Base-by-base conservation (phyloP, 768 basidiomycete species). In the Cantharellus cinnabarinus region DNA sequence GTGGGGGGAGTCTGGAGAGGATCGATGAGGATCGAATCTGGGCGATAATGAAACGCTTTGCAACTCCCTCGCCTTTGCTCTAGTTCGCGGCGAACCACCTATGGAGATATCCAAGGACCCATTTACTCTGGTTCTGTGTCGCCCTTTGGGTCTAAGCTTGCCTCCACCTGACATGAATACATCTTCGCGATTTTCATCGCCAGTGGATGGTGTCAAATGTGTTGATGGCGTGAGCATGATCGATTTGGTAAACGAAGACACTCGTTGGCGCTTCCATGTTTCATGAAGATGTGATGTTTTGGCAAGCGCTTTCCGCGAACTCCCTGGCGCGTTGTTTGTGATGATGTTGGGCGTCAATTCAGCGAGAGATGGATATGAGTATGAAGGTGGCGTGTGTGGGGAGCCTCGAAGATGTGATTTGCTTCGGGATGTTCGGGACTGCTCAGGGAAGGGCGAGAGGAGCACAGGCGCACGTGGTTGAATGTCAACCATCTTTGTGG, bases 201-300 rank as follows among this genome's bases (percentile, higher is more conserved):
- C 14, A 37, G 52, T 10, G 10, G 35, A 7, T 54, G 10, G 1
- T 54, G 14, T 37, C 10, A 10, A 10, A 37, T 7, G 7, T 48
- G 44, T 48, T 48, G 10, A 10, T 29, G 10, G 10, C 29, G 44
- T 29, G 10, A 10, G 29, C 10, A 48, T 48, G 44, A 29, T 29
- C 44, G 10, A 7, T 37, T 54, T 48, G 44, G 44, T 48, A 48
- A 10, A 48, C 29, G 44, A 48, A 48, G 10, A 37, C 34, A 59
- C 44, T 41, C 53, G 14, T 44, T 42, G 37, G 41, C 59, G 56
- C 5, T 34, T 34, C 38, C 60, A 58, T 15, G 61, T 60, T 40
- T 64, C 63, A 42, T 64, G 63, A 42, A 64, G 34, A 48, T 64
- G 63, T 5, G 63, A 52, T 40, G 59, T 62, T 41, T 60, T 61